A percentile compares a stretch with the other conserved stretches of the same genome.
Evolutionary conservation across 179 eudicot species (phyloP).

Genomic region (Spergularia azorica): DNA sequence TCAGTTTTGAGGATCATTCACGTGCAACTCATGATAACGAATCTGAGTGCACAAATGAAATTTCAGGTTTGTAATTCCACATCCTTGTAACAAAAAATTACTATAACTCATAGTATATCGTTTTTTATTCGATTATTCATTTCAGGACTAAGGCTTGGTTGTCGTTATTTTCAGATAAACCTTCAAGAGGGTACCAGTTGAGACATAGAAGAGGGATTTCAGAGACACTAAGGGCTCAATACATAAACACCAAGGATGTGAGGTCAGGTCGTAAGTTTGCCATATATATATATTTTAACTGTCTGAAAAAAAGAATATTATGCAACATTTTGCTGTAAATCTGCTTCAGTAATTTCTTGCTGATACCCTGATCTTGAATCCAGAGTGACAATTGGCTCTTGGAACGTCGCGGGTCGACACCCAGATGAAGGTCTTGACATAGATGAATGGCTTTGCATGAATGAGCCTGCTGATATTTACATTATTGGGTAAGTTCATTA

Average conservation of each 20-base stretch:
- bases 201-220: slow-evolving; percentile 84
- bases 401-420: slow-evolving; percentile 93
- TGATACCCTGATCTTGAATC: neutral
- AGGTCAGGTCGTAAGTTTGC: slow-evolving; percentile 57
- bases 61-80: slow-evolving; percentile 36
- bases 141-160: neutral
- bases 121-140: too few species aligned
- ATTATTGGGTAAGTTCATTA: slow-evolving; percentile 70
- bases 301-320: neutral
- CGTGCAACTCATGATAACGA: slow-evolving; percentile 35
- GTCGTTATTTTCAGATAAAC: slow-evolving; percentile 27
- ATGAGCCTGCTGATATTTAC: slow-evolving; percentile 84
- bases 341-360: neutral
- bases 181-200: slow-evolving; percentile 32
- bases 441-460: slow-evolving; percentile 83
- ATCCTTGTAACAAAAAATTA: too few species aligned
- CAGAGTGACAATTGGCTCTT: slow-evolving; percentile 79
- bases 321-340: neutral
- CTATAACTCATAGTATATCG: too few species aligned
- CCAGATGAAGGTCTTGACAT: slow-evolving; percentile 71
- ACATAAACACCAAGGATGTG: slow-evolving; percentile 85
- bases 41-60: slow-evolving; percentile 41
- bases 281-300: neutral
- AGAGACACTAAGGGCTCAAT: slow-evolving; percentile 70
- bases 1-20: slow-evolving; percentile 38